These are phyloP conservation scores for Chlamydomonas sp. DNA, from an alignment of 139 green algal genomes.

Conservation along the genomic window DNA sequence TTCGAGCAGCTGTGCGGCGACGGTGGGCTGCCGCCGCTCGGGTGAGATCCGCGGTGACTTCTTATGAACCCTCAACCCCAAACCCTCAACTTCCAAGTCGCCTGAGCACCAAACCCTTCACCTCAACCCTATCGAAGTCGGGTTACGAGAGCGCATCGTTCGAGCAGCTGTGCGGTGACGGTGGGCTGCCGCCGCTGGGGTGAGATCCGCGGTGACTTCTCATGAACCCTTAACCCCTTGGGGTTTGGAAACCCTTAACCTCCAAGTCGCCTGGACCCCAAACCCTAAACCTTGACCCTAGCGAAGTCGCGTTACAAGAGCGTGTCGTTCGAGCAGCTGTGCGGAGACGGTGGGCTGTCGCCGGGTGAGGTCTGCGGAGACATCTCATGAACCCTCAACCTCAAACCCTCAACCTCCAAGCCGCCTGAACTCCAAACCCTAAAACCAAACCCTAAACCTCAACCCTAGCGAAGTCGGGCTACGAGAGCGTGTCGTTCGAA, in stretches of 20 bases:
- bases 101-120: neutral
- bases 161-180: neutral
- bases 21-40: neutral
- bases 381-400: no score
- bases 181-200: neutral
- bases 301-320: conserved; percentile 36
- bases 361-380: no score
- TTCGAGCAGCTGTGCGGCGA: neutral
- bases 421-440: neutral
- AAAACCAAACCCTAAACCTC: neutral
- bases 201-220: no score
- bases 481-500: conserved; percentile 66
- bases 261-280: neutral
- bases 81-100: neutral
- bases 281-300: neutral
- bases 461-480: conserved; percentile 24
- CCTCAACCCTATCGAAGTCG: conserved; percentile 6
- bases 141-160: conserved; percentile 31
- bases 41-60: no score
- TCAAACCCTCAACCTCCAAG: neutral
- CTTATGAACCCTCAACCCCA: no score
- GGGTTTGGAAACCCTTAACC: no score
- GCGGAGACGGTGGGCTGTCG: conserved; percentile 29
- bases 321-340: conserved; percentile 78
- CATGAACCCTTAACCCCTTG: no score